Percentiles rank a stretch among this genome's conserved stretches.
Conservation (phyloP, 225 moss, liverwort and hornwort genomes). For the Sphagnum tenellum region DNA sequence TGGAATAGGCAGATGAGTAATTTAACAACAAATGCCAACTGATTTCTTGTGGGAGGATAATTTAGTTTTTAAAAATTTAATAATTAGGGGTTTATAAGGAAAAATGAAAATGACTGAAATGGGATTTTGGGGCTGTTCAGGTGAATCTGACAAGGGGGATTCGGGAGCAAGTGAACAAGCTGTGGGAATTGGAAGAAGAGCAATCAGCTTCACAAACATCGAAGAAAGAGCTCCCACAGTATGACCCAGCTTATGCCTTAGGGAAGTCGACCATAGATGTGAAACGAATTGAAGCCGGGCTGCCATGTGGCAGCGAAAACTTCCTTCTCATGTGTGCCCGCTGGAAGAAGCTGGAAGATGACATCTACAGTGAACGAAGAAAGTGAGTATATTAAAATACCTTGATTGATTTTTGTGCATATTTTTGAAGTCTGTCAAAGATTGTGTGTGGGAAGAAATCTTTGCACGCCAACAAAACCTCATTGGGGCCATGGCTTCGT, state of each 20-base stretch:
- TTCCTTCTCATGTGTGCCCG: constrained; percentile 99
- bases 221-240: constrained; percentile 83
- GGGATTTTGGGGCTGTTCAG: constrained; percentile 14
- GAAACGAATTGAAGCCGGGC: constrained; percentile 90
- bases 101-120: too few species aligned
- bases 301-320: constrained; percentile 97
- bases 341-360: constrained; percentile 98
- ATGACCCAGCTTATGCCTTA: constrained; percentile 93
- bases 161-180: constrained; percentile 81
- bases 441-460: too few species aligned
- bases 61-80: too few species aligned
- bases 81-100: too few species aligned
- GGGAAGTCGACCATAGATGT: constrained; percentile 99
- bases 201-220: constrained; percentile 55
- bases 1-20: too few species aligned
- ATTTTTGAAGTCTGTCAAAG: too few species aligned
- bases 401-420: too few species aligned
- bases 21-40: too few species aligned
- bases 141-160: constrained; percentile 71
- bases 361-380: constrained; percentile 92
- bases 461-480: too few species aligned
- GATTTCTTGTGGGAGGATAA: too few species aligned
- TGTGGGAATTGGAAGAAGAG: constrained; percentile 92
- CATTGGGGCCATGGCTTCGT: too few species aligned
- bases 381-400: constrained; percentile 69